phyloP scores from a whole-genome alignment of 2,329 filamentous ascomycete genomes.

The Boeremia lycopersici region DNA sequence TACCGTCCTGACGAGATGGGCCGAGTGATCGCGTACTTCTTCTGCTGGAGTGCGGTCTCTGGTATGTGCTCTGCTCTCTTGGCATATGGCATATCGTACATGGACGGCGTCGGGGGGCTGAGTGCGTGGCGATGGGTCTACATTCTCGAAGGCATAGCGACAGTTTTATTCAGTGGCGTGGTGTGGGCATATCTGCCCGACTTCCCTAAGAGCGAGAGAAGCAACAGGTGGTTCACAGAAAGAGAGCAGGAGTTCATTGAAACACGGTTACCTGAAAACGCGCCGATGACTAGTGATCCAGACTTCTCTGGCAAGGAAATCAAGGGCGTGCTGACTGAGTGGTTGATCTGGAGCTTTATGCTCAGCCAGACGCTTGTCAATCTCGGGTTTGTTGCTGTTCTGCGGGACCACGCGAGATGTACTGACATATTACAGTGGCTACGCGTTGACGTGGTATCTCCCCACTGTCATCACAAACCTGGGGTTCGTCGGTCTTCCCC shows the following conservation, averaged over 20 bases:
- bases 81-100: constrained; percentile 28
- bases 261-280: constrained; percentile 47
- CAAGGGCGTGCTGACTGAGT: constrained; percentile 43
- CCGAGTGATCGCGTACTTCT: constrained; percentile 44
- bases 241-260: constrained; percentile 52
- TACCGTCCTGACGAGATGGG: constrained; percentile 48
- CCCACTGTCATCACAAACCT: constrained; percentile 52
- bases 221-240: constrained; percentile 46
- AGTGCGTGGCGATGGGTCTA: constrained; percentile 47
- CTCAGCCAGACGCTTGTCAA: constrained; percentile 49
- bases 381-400: constrained; percentile 34
- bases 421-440: constrained; percentile 32
- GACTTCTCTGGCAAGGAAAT: constrained; percentile 47
- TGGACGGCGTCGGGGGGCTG: constrained; percentile 25
- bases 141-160: constrained; percentile 52
- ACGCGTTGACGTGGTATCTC: constrained; percentile 52
- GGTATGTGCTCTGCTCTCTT: constrained; percentile 43
- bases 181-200: constrained; percentile 53
- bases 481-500: constrained; percentile 51
- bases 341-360: constrained; percentile 48
- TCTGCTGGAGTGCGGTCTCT: constrained; percentile 42
- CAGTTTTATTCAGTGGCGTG: constrained; percentile 49
- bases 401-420: background rate
- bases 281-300: constrained; percentile 47
- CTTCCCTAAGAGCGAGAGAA: constrained; percentile 51